These are phyloP conservation scores for Russula foetens DNA, from an alignment of 768 basidiomycete species.

Conservation along the genomic window DNA sequence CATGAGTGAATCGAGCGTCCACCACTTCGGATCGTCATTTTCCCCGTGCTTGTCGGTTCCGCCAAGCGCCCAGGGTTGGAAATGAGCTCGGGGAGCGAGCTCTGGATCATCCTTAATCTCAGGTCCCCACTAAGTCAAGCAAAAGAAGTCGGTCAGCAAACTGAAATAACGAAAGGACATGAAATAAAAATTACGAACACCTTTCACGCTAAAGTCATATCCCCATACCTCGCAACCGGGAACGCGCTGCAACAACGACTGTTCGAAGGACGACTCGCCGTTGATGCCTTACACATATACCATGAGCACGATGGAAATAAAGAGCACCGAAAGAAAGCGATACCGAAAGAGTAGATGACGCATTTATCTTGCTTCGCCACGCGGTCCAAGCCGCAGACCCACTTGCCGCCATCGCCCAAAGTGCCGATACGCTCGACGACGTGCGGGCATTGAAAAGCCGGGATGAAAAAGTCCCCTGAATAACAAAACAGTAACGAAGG, in stretches of 20 bases:
- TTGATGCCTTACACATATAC: conserved; percentile 31
- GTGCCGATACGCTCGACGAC: conserved; percentile 38
- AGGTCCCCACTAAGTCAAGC: conserved; percentile 31
- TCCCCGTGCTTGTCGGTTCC: conserved; percentile 38
- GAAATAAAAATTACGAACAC: conserved; percentile 25
- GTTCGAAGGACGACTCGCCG: conserved; percentile 43
- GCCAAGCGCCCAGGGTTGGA: conserved; percentile 30
- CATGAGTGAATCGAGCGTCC: conserved; percentile 59
- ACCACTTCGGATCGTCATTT: conserved; percentile 42
- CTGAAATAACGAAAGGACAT: background rate
- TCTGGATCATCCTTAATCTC: conserved; percentile 29
- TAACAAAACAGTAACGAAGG: too few species aligned
- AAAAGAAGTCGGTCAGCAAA: background rate
- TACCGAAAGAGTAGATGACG: conserved; percentile 43
- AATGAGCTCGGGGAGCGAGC: conserved; percentile 33
- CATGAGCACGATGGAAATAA: background rate
- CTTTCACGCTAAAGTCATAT: conserved; percentile 33
- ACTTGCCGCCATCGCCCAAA: conserved; percentile 48
- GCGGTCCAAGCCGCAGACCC: conserved; percentile 42
- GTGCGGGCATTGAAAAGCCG: conserved; percentile 43
- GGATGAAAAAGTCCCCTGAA: conserved; percentile 43
- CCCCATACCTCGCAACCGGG: conserved; percentile 33
- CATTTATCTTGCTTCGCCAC: conserved; percentile 23
- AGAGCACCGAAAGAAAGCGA: background rate
- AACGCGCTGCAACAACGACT: conserved; percentile 36